A percentile compares a stretch with the other conserved stretches of the same genome.
phyloP scores from a whole-genome alignment of 805 yeast species.

The Candida lessepsii region DNA sequence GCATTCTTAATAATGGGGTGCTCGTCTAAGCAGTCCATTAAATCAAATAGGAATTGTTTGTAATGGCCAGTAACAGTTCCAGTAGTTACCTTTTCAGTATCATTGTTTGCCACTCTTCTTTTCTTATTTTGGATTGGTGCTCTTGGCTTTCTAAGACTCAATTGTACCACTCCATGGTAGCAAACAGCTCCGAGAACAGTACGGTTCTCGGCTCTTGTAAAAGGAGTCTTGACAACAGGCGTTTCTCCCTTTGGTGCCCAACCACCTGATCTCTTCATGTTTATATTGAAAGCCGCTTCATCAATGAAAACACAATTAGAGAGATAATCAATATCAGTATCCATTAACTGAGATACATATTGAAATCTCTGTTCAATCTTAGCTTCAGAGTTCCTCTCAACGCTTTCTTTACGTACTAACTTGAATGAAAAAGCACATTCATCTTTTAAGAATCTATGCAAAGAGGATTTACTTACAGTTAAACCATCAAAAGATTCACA shows the following conservation, averaged over 20 bases:
- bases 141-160: slow-evolving; percentile 13
- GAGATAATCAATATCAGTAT: no score
- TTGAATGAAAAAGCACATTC: no score
- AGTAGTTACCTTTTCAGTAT: slow-evolving; percentile 4
- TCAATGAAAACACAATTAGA: slow-evolving; percentile 12
- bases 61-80: slow-evolving; percentile 14
- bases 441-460: no score
- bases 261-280: slow-evolving; percentile 12
- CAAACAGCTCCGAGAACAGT: slow-evolving; percentile 14
- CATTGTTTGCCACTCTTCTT: slow-evolving; percentile 4
- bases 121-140: slow-evolving; percentile 3
- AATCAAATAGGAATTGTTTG: slow-evolving; percentile 13
- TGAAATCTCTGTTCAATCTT: no score
- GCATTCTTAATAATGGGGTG: slow-evolving; percentile 9
- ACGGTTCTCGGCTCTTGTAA: background rate
- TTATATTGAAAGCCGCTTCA: slow-evolving; percentile 17
- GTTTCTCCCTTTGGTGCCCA: no score
- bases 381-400: no score
- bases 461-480: no score
- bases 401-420: no score
- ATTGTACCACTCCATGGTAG: slow-evolving; percentile 10
- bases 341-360: no score
- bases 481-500: no score
- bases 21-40: slow-evolving; percentile 9
- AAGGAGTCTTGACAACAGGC: slow-evolving; percentile 7